Evolutionary conservation across 495 filamentous ascomycete genomes (phyloP).

Genomic region (Lasiosphaeris hirsuta): DNA sequence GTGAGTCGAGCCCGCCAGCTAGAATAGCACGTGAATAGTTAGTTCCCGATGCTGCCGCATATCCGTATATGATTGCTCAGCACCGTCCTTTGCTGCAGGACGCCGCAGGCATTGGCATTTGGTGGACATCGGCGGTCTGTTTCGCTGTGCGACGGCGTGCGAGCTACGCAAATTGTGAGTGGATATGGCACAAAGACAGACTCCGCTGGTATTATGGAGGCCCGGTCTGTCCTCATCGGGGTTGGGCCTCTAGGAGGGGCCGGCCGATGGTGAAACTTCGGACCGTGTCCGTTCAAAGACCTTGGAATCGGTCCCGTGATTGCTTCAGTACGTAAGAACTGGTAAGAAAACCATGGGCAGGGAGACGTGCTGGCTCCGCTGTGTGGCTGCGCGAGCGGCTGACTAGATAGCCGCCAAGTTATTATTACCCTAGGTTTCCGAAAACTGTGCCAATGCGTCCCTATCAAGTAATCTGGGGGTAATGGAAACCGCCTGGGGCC

Average conservation of each 20-base stretch:
- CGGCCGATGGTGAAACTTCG: conserved; percentile 13
- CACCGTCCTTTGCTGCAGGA: too few relatives aligned
- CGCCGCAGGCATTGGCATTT: too few relatives aligned
- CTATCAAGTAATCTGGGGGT: conserved; percentile 42
- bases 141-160: conserved; percentile 7
- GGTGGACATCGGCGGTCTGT: too few relatives aligned
- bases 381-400: conserved; percentile 7
- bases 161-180: neutral
- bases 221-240: conserved; percentile 19
- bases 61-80: too few relatives aligned
- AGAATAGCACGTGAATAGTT: too few relatives aligned
- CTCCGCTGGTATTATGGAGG: conserved; percentile 20
- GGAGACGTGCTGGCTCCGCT: conserved; percentile 13
- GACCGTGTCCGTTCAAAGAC: conserved; percentile 15
- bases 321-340: conserved; percentile 29
- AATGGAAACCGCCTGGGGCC: conserved; percentile 29
- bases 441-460: conserved; percentile 20
- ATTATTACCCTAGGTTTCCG: conserved; percentile 24
- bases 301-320: conserved; percentile 29
- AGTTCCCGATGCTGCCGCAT: too few relatives aligned
- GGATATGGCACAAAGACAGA: neutral
- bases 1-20: too few relatives aligned
- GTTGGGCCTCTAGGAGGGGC: neutral
- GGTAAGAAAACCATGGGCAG: conserved; percentile 1
- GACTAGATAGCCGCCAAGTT: conserved; percentile 22